A percentile compares a stretch with the other conserved stretches of the same genome.
Conservation (phyloP, 805 yeast species). For the Ogataea zsoltii region DNA sequence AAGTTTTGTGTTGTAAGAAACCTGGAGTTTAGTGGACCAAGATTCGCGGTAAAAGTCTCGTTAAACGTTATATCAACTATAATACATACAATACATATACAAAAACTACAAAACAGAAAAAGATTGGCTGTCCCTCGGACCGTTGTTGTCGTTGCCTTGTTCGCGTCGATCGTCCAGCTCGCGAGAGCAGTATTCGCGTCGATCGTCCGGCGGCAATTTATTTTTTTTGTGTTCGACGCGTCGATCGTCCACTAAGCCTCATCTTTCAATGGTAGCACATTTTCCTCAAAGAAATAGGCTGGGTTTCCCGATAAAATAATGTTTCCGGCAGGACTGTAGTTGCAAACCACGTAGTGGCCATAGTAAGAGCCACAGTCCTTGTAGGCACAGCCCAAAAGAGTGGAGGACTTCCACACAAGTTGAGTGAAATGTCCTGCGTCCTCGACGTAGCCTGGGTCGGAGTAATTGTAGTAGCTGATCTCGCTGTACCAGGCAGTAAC, state of each 20-base stretch:
- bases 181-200: background rate
- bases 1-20: too few species aligned
- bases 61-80: too few species aligned
- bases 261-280: constrained; percentile 34
- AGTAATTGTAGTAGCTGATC: constrained; percentile 50
- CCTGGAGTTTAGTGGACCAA: too few species aligned
- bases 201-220: background rate
- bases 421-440: constrained; percentile 82
- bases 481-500: constrained; percentile 80
- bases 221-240: background rate
- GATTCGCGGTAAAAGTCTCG: too few species aligned
- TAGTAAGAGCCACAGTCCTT: constrained; percentile 51
- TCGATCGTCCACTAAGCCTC: background rate
- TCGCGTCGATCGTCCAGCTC: too few species aligned
- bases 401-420: constrained; percentile 67
- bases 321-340: constrained; percentile 77
- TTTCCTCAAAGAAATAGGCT: constrained; percentile 23
- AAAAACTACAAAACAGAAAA: too few species aligned
- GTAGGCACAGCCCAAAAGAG: constrained; percentile 70
- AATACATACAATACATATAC: too few species aligned
- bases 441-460: constrained; percentile 46
- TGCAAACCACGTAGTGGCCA: constrained; percentile 67
- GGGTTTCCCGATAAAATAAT: constrained; percentile 43
- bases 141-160: too few species aligned
- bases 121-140: too few species aligned